phyloP scores from a whole-genome alignment of 2,329 filamentous ascomycete genomes.

The Hypoxylon sp. region DNA sequence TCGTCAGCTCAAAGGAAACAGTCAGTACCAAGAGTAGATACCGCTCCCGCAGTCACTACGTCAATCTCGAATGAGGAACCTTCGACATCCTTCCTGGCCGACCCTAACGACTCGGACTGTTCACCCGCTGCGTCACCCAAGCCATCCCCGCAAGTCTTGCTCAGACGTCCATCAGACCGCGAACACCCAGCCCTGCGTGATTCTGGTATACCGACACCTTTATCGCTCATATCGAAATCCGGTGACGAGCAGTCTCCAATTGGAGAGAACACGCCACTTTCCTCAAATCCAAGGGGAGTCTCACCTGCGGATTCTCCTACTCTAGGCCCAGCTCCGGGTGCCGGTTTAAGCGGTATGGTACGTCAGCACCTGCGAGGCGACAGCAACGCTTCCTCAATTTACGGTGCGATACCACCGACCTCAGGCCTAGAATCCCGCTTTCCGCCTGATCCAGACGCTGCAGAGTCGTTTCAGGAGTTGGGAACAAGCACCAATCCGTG shows the following conservation, averaged over 20 bases:
- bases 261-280: slow-evolving; percentile 45
- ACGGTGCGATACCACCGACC: slow-evolving; percentile 65
- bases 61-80: slow-evolving; percentile 56
- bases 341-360: slow-evolving; percentile 84
- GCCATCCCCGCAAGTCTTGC: slow-evolving; percentile 56
- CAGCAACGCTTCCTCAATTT: slow-evolving; percentile 87
- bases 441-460: slow-evolving; percentile 54
- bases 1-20: slow-evolving; percentile 60
- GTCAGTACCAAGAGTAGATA: slow-evolving; percentile 52
- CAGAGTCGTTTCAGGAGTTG: slow-evolving; percentile 53
- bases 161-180: slow-evolving; percentile 66
- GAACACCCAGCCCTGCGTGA: slow-evolving; percentile 70
- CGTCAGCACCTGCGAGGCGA: slow-evolving; percentile 86
- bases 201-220: slow-evolving; percentile 61
- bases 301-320: slow-evolving; percentile 80
- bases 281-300: slow-evolving; percentile 43
- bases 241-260: slow-evolving; percentile 53
- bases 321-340: slow-evolving; percentile 71
- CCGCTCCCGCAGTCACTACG: slow-evolving; percentile 50
- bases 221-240: slow-evolving; percentile 55
- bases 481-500: slow-evolving; percentile 61
- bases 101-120: slow-evolving; percentile 60
- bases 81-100: slow-evolving; percentile 61
- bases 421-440: slow-evolving; percentile 59
- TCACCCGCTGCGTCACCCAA: slow-evolving; percentile 48